A percentile compares a stretch with the other conserved stretches of the same genome.
phyloP scores from a whole-genome alignment of 202 grass and related monocot genomes.

The Dendrocalamus latiflorus region DNA sequence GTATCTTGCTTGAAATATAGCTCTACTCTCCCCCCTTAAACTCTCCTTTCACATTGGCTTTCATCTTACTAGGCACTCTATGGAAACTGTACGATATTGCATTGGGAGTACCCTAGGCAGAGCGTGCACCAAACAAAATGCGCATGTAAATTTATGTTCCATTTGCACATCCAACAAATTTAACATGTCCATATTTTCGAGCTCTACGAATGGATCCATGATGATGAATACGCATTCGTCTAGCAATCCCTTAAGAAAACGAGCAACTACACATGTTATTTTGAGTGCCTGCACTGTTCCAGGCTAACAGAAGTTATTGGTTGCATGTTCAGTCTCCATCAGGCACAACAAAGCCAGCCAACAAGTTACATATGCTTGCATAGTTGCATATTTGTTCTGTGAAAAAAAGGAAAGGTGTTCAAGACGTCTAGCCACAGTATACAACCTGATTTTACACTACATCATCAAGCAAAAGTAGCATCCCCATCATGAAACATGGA shows the following conservation, averaged over 20 bases:
- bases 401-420: neutral
- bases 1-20: too few species aligned
- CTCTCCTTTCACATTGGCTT: too few species aligned
- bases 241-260: neutral
- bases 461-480: conserved; percentile 6
- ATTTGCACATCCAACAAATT: too few species aligned
- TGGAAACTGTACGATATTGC: too few species aligned
- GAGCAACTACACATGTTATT: neutral
- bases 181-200: too few species aligned
- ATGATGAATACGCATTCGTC: neutral
- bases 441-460: neutral
- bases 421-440: neutral
- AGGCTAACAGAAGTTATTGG: neutral
- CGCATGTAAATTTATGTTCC: too few species aligned
- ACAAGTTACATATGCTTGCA: neutral
- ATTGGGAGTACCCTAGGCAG: too few species aligned
- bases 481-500: neutral
- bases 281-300: neutral
- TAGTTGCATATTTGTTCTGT: neutral
- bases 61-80: too few species aligned
- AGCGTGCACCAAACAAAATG: too few species aligned
- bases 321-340: neutral
- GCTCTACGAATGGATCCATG: neutral
- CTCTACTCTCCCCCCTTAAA: too few species aligned
- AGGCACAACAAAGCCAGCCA: neutral